A percentile compares a stretch with the other conserved stretches of the same genome.
These are phyloP conservation scores for Favolaschia claudopus DNA, from an alignment of 768 basidiomycete genomes.

Conservation along the genomic window DNA sequence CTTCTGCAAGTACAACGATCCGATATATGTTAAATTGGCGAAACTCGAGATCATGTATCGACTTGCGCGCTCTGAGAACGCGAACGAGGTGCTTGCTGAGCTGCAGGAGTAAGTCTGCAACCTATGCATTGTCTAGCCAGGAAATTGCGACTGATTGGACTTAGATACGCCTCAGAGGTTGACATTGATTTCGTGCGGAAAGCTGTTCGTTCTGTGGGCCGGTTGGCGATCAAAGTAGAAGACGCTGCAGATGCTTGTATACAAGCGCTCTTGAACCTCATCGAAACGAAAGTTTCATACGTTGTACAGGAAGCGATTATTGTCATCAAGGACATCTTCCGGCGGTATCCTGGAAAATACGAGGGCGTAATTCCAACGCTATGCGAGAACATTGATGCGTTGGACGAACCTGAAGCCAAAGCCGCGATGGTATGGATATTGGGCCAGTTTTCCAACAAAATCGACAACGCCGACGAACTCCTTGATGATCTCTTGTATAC, in stretches of 20 bases:
- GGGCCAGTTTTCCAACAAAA: constrained; percentile 94
- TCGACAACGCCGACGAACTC: constrained; percentile 95
- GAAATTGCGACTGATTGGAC: background rate
- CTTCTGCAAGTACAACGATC: constrained; percentile 99
- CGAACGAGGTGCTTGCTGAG: constrained; percentile 90
- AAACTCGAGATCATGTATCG: constrained; percentile 99
- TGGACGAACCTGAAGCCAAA: constrained; percentile 97
- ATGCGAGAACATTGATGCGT: constrained; percentile 88
- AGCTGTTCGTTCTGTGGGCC: constrained; percentile 95
- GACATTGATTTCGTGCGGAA: constrained; percentile 98
- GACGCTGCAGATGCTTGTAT: constrained; percentile 91
- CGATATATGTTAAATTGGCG: constrained; percentile 97
- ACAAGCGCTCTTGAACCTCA: constrained; percentile 80
- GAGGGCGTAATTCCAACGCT: constrained; percentile 95
- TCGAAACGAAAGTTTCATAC: constrained; percentile 93
- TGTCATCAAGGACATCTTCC: constrained; percentile 97
- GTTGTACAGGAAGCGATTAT: constrained; percentile 98
- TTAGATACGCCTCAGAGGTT: constrained; percentile 95
- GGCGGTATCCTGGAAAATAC: constrained; percentile 95
- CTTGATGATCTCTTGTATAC: constrained; percentile 90
- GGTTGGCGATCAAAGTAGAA: constrained; percentile 97
- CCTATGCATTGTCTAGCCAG: background rate
- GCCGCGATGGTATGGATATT: constrained; percentile 98
- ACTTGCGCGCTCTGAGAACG: constrained; percentile 93
- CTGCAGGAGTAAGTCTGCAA: constrained; percentile 81